Evolutionary conservation across 768 basidiomycete species (phyloP).

Genomic region (Flagelloscypha sp.): DNA sequence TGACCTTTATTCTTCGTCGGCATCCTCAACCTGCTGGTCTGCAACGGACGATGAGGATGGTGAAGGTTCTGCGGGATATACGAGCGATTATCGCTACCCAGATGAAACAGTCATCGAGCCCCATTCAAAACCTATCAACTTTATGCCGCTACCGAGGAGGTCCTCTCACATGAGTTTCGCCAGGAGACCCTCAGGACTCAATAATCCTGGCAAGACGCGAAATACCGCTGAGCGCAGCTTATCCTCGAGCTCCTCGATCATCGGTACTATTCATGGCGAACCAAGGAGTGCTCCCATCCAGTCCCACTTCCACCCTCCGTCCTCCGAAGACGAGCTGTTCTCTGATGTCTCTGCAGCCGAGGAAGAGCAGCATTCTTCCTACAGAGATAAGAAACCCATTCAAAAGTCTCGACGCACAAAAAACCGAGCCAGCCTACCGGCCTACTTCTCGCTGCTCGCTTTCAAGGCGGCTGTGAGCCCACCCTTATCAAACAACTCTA

Average conservation of each 20-base stretch:
- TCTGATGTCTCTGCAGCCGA: slow-evolving; percentile 9
- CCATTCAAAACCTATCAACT: slow-evolving; percentile 34
- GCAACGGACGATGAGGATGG: slow-evolving; percentile 46
- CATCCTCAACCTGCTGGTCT: slow-evolving; percentile 63
- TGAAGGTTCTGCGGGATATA: slow-evolving; percentile 20
- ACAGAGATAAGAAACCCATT: slow-evolving; percentile 18
- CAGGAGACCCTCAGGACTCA: slow-evolving; percentile 63
- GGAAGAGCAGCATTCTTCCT: slow-evolving; percentile 5
- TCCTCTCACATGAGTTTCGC: slow-evolving; percentile 53
- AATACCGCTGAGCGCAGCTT: slow-evolving; percentile 45
- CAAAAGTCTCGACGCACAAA: slow-evolving; percentile 41
- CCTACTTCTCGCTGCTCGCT: slow-evolving; percentile 63
- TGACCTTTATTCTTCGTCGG: slow-evolving; percentile 56
- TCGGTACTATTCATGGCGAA: slow-evolving; percentile 27
- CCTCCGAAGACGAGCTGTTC: slow-evolving; percentile 36
- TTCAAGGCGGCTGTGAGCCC: slow-evolving; percentile 10
- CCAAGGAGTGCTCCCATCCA: slow-evolving; percentile 36
- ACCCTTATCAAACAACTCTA: slow-evolving; percentile 29
- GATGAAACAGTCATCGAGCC: slow-evolving; percentile 35
- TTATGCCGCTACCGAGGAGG: slow-evolving; percentile 23
- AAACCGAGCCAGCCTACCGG: slow-evolving; percentile 66
- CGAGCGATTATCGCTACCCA: slow-evolving; percentile 26
- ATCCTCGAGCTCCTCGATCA: slow-evolving; percentile 34
- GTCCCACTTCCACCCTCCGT: slow-evolving; percentile 24
- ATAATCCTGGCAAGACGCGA: slow-evolving; percentile 55